Evolutionary conservation across 305 asterid genomes (phyloP).

Genomic region (Fraxinus greggii): DNA sequence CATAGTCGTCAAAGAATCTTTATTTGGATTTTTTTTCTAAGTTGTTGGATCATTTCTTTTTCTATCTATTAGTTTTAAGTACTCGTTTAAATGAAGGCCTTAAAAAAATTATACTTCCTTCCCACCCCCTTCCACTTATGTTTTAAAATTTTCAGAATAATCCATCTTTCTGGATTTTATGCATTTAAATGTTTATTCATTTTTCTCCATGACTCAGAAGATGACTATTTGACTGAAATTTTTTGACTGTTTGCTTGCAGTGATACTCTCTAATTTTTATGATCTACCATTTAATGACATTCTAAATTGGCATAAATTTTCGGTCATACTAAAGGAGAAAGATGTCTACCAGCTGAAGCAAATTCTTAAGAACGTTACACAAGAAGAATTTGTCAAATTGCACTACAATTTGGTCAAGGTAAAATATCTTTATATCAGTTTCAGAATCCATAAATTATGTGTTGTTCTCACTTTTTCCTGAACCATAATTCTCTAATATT

Average conservation of each 20-base stretch:
- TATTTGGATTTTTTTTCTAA: background rate
- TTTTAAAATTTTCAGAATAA: background rate
- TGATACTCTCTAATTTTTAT: conserved; percentile 85
- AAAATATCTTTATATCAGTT: conserved; percentile 16
- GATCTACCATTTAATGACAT: conserved; percentile 92
- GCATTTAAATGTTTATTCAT: background rate
- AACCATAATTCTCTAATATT: background rate
- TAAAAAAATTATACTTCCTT: background rate
- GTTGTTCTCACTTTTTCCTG: background rate
- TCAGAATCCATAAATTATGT: background rate
- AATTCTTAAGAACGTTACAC: conserved; percentile 71
- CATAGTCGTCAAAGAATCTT: background rate
- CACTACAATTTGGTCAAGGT: conserved; percentile 92
- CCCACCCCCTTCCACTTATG: background rate
- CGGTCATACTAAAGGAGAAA: conserved; percentile 75
- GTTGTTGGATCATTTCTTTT: background rate
- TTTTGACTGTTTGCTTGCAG: conserved; percentile 46
- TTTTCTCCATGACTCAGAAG: background rate
- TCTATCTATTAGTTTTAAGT: background rate
- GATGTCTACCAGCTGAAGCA: conserved; percentile 88
- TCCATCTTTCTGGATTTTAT: background rate
- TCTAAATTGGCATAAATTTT: conserved; percentile 72
- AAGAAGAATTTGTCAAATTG: conserved; percentile 64
- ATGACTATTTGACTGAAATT: conserved; percentile 14
- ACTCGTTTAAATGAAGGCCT: background rate